Evolutionary conservation across 1,284 basidiomycete species (phyloP).

Genomic region (Ustilago bromivora): DNA sequence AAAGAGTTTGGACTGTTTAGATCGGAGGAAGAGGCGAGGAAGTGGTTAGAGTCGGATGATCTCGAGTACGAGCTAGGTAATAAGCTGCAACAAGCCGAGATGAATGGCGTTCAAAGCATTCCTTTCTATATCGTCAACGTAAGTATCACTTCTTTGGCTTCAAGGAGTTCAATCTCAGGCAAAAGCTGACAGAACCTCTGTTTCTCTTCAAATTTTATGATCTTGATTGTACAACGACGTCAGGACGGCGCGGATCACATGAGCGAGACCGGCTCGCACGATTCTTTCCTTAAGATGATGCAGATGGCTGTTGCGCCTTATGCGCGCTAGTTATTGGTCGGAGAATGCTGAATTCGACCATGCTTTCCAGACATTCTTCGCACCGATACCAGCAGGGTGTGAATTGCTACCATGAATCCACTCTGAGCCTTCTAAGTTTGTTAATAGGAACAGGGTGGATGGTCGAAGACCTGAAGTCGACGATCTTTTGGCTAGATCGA

Average conservation of each 20-base stretch:
- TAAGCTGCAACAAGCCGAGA: constrained; percentile 50
- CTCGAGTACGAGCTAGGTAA: constrained; percentile 51
- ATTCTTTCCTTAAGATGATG: constrained; percentile 52
- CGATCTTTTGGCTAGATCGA: constrained; percentile 48
- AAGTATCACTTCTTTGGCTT: constrained; percentile 10
- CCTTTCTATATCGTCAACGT: constrained; percentile 58
- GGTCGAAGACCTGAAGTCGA: constrained; percentile 51
- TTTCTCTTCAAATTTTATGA: not conserved
- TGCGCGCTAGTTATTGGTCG: constrained; percentile 15
- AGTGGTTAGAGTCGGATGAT: constrained; percentile 52
- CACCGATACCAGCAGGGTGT: too few relatives aligned
- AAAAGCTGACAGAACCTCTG: not conserved
- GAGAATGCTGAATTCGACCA: not conserved
- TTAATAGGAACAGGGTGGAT: constrained; percentile 45
- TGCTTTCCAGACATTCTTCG: too few relatives aligned
- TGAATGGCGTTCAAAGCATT: constrained; percentile 55
- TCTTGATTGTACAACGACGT: not conserved
- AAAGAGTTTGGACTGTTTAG: constrained; percentile 36
- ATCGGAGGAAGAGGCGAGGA: constrained; percentile 25
- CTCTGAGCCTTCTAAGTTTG: constrained; percentile 51
- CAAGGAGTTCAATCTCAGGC: not conserved
- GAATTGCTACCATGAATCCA: not conserved
- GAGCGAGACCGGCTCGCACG: constrained; percentile 49
- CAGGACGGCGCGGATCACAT: constrained; percentile 53
- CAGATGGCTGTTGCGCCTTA: constrained; percentile 55